These are phyloP conservation scores for Cladosporium sp. DNA, from an alignment of 2,329 filamentous ascomycete genomes.

Conservation along the genomic window DNA sequence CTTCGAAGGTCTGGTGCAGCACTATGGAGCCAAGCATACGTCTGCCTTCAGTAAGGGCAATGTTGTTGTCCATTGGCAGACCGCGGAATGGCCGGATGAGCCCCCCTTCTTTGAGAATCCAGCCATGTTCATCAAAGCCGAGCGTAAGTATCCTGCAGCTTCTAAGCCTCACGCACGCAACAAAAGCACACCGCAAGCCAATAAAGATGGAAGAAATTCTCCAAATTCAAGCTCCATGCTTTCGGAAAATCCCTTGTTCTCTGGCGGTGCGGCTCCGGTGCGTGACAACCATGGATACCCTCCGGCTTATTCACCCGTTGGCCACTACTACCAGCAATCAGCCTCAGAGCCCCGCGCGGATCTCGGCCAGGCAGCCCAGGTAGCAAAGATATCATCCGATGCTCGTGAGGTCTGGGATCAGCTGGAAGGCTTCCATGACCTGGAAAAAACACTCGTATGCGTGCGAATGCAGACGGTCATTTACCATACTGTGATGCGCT, in stretches of 20 bases:
- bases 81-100: slow-evolving; percentile 71
- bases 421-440: slow-evolving; percentile 54
- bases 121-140: slow-evolving; percentile 16
- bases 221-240: slow-evolving; percentile 10
- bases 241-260: slow-evolving; percentile 16
- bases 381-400: slow-evolving; percentile 43
- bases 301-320: background rate
- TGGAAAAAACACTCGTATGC: slow-evolving; percentile 47
- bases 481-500: slow-evolving; percentile 56
- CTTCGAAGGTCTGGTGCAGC: slow-evolving; percentile 75
- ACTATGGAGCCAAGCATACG: slow-evolving; percentile 80
- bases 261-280: background rate
- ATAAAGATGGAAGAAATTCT: slow-evolving; percentile 10
- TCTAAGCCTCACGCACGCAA: slow-evolving; percentile 8
- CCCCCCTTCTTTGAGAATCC: slow-evolving; percentile 61
- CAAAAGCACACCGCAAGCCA: slow-evolving; percentile 16
- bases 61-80: slow-evolving; percentile 68
- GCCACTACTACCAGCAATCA: slow-evolving; percentile 2
- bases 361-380: slow-evolving; percentile 16
- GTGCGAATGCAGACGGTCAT: slow-evolving; percentile 61
- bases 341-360: background rate
- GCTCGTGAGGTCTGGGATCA: slow-evolving; percentile 60
- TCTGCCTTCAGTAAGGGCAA: slow-evolving; percentile 63
- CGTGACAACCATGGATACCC: slow-evolving; percentile 10
- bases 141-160: slow-evolving; percentile 12